Evolutionary conservation across 2,329 filamentous ascomycete genomes (phyloP).

Genomic region (Alternaria incomplexa): DNA sequence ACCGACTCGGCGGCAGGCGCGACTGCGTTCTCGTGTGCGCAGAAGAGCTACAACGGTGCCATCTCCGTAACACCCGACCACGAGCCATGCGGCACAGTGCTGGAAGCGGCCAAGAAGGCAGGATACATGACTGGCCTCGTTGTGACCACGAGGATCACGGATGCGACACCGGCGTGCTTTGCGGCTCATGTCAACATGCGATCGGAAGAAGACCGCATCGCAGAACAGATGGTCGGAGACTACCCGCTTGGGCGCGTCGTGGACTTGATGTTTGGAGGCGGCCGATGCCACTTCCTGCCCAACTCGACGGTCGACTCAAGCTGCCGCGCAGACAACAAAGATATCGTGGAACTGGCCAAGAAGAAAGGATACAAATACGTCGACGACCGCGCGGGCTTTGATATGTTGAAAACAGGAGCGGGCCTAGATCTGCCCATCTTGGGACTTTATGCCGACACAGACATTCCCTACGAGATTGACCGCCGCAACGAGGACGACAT

Average conservation of each 20-base stretch:
- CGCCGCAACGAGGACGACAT: constrained; percentile 76
- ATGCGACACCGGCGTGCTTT: constrained; percentile 96
- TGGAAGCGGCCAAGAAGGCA: constrained; percentile 90
- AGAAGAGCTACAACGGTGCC: constrained; percentile 96
- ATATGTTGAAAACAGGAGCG: constrained; percentile 71
- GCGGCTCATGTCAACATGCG: constrained; percentile 84
- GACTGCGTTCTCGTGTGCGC: constrained; percentile 90
- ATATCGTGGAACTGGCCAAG: constrained; percentile 75
- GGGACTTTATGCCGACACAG: constrained; percentile 79
- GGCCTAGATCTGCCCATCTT: constrained; percentile 78
- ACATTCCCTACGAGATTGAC: constrained; percentile 95
- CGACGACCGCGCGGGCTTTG: constrained; percentile 74
- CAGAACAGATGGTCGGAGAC: constrained; percentile 87
- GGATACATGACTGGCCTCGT: constrained; percentile 94
- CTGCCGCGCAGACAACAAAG: constrained; percentile 78
- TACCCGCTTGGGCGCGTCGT: constrained; percentile 86
- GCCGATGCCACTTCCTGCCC: constrained; percentile 89
- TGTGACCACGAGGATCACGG: constrained; percentile 92
- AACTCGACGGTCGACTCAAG: constrained; percentile 76
- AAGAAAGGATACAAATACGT: constrained; percentile 83
- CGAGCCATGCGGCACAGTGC: constrained; percentile 85
- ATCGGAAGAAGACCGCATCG: constrained; percentile 85
- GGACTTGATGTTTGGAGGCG: constrained; percentile 91
- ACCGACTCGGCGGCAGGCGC: constrained; percentile 98
- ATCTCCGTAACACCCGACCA: constrained; percentile 88